Evolutionary conservation across 306 rosid genomes (phyloP), one percentile per base, ranked within the genome.

Genomic region (Cicer arietinum): DNA sequence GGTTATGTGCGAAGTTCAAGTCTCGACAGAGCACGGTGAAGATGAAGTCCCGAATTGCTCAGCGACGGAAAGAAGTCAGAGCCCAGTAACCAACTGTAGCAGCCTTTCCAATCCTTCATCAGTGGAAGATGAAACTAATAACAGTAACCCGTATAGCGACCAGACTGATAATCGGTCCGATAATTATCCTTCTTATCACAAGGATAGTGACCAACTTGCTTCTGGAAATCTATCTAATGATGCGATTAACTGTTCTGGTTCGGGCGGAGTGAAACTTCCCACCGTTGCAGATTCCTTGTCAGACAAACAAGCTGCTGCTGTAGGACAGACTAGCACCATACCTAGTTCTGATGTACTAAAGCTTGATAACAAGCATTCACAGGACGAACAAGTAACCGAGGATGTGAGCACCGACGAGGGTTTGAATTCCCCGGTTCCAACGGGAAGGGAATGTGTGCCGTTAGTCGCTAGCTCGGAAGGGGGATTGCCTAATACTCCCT

Each of bases 81-180:
- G 98, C 63, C 96, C 96, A 7, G 88, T 84, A 66, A 93, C 96
- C 77, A 93, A 89, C 86, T 87, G 86, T 25, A 93, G 98, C 81
- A 88, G 89, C 85, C 96, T 93, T 78, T 91, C 98, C 47, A 91
- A 91, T 89, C 98, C 98, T 5, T 93, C 97, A 40, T 93, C 98
- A 2, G 91, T 91, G 56, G 98, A 91, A 82, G 97, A 93, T 81
- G 98, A 93, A 85, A 94, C 92, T 25, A 94, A 90, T 82, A 92
- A 92, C 83, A 70, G 84, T 10, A 78, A 83, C 53, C 93, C 89
- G 7, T 88, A 80, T 47, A 81, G 85, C 30, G 93, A 89, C 77
- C 92, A 84, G 69, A 80, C 80, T 13, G 87, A 83, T 69, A 89
- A 86, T 76, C 90, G 79, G 64, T 86, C 81, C 12, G 88, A 84